Evolutionary conservation across 2,329 filamentous ascomycete species (phyloP).

Genomic region (Aspergillus sp.): DNA sequence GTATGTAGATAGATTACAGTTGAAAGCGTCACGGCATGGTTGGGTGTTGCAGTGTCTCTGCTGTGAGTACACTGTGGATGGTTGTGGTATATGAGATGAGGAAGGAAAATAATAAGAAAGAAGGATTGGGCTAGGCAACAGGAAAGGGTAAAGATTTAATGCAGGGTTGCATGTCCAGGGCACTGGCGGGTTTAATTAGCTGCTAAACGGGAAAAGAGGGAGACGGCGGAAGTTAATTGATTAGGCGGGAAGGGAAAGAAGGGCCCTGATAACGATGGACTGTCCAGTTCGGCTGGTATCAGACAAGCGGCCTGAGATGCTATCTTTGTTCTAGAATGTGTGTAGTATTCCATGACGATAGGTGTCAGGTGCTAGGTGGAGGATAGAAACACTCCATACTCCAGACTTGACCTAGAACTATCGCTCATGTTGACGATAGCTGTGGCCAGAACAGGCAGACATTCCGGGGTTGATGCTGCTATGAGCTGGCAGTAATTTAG

Average conservation of each 20-base stretch:
- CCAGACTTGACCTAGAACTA: background rate
- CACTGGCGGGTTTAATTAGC: too few relatives aligned
- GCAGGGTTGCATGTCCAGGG: too few relatives aligned
- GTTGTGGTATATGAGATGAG: too few relatives aligned
- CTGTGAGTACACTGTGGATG: too few relatives aligned
- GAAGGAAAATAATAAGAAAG: too few relatives aligned
- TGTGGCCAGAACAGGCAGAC: background rate
- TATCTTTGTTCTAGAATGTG: background rate
- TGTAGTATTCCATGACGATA: background rate
- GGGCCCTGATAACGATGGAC: background rate
- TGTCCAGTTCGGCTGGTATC: background rate
- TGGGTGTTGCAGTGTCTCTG: too few relatives aligned
- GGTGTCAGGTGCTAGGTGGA: background rate
- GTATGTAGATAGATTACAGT: too few relatives aligned
- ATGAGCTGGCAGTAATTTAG: constrained; percentile 1
- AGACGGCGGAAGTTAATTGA: background rate
- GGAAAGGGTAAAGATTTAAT: too few relatives aligned
- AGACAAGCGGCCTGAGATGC: background rate
- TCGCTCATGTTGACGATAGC: background rate
- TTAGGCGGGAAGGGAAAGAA: background rate
- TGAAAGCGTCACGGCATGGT: too few relatives aligned
- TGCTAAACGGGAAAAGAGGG: too few relatives aligned
- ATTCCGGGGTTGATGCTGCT: background rate
- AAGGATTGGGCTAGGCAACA: too few relatives aligned
- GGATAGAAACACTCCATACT: background rate